A percentile compares a stretch with the other conserved stretches of the same genome.
phyloP scores from a whole-genome alignment of 208 protist species.

The Trypanosoma congolense region DNA sequence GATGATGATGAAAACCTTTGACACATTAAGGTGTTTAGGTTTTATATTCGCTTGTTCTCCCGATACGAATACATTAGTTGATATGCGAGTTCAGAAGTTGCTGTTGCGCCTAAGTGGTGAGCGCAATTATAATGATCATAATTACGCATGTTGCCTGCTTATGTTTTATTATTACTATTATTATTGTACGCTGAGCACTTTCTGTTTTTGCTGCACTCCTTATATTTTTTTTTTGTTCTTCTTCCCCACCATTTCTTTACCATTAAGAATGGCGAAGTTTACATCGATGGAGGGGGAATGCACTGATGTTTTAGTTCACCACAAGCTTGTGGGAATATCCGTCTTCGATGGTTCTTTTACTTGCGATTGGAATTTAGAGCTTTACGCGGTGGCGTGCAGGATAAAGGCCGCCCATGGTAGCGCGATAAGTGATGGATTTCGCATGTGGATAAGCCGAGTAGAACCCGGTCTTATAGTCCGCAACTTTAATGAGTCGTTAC shows the following conservation, averaged over 20 bases:
- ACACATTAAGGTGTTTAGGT: too few relatives aligned
- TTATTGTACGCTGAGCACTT: not conserved
- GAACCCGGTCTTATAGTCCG: constrained; percentile 61
- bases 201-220: too few relatives aligned
- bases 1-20: constrained; percentile 5
- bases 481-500: constrained; percentile 38
- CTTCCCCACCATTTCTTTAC: too few relatives aligned
- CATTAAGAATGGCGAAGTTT: constrained; percentile 3
- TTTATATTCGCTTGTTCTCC: too few relatives aligned
- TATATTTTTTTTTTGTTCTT: not conserved
- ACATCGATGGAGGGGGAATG: not conserved
- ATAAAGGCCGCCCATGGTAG: constrained; percentile 57
- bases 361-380: constrained; percentile 21
- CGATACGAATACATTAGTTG: too few relatives aligned
- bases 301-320: constrained; percentile 23
- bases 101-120: too few relatives aligned
- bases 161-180: constrained; percentile 19
- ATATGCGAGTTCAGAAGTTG: too few relatives aligned
- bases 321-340: constrained; percentile 70
- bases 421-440: constrained; percentile 26
- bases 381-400: constrained; percentile 40
- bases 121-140: too few relatives aligned
- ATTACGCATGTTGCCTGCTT: too few relatives aligned
- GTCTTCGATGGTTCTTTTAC: constrained; percentile 54
- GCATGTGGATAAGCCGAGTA: constrained; percentile 64